Percentiles rank a stretch among this genome's conserved stretches.
phyloP scores from a whole-genome alignment of 2,329 filamentous ascomycete genomes.

The Trichoderma hamatum region DNA sequence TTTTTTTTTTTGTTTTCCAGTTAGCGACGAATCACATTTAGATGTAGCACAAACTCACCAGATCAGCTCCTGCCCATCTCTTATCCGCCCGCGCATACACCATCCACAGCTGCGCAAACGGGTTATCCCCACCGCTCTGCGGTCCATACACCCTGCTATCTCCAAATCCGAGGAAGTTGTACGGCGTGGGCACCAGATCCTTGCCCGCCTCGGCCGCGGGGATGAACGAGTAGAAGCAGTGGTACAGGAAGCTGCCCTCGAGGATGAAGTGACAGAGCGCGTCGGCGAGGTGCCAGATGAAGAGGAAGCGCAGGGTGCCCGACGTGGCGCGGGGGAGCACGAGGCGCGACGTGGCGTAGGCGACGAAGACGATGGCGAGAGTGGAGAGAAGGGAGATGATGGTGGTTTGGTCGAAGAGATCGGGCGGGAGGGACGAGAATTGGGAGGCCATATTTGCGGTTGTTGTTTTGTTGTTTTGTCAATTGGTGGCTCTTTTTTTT shows the following conservation, averaged over 20 bases:
- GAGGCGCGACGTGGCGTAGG: conserved; percentile 53
- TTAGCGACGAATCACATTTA: conserved; percentile 13
- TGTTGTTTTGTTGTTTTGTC: neutral
- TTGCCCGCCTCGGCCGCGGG: conserved; percentile 37
- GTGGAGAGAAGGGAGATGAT: conserved; percentile 61
- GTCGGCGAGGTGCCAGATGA: conserved; percentile 95
- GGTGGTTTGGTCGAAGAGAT: conserved; percentile 63
- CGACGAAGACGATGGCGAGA: conserved; percentile 53
- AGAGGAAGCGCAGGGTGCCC: conserved; percentile 70
- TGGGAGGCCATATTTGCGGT: conserved; percentile 20
- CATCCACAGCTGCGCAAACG: conserved; percentile 67
- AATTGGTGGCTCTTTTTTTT: neutral
- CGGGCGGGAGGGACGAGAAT: conserved; percentile 49
- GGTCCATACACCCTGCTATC: conserved; percentile 57
- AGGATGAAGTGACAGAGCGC: conserved; percentile 88
- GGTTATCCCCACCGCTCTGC: conserved; percentile 57
- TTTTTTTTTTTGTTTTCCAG: neutral
- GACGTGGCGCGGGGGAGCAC: conserved; percentile 55
- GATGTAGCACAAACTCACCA: conserved; percentile 44
- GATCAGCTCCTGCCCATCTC: conserved; percentile 65
- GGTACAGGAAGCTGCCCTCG: conserved; percentile 89
- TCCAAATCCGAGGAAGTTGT: conserved; percentile 55
- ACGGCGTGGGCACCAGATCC: conserved; percentile 51
- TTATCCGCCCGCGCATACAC: conserved; percentile 67
- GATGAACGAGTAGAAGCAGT: conserved; percentile 77